Conservation (phyloP, 2,329 filamentous ascomycete species). For the Botrytis sinoallii region DNA sequence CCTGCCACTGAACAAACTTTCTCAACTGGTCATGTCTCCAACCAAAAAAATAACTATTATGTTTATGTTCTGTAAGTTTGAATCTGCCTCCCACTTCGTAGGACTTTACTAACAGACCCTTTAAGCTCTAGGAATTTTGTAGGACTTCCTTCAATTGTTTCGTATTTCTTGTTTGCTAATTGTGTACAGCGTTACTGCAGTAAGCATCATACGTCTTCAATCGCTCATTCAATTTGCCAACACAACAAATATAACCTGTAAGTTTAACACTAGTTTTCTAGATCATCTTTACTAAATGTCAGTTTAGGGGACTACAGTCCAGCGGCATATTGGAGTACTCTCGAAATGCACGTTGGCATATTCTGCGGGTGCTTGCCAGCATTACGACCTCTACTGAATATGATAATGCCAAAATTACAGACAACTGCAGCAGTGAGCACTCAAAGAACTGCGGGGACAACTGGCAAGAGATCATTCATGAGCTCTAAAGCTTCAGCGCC, state of each 20-base stretch:
- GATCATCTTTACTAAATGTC: background rate
- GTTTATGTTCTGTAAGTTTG: constrained; percentile 44
- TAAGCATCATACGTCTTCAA: background rate
- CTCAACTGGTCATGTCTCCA: constrained; percentile 43
- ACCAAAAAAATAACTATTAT: constrained; percentile 47
- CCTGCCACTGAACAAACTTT: constrained; percentile 48
- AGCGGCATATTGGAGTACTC: constrained; percentile 2
- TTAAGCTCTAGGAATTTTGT: background rate
- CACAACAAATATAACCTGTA: constrained; percentile 7
- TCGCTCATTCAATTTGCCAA: background rate
- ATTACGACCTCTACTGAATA: background rate
- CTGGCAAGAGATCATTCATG: background rate
- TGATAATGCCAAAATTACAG: background rate
- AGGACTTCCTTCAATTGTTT: background rate
- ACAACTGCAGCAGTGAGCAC: background rate
- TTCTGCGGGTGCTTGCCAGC: constrained; percentile 3
- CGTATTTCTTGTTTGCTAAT: background rate
- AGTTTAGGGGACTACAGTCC: background rate
- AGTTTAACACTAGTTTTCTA: background rate
- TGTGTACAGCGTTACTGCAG: background rate
- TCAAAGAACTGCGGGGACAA: background rate
- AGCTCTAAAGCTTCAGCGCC: background rate
- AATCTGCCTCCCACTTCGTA: background rate
- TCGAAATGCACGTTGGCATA: constrained; percentile 10
- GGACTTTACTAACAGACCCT: background rate